Percentiles rank a stretch among this genome's conserved stretches.
phyloP scores from a whole-genome alignment of 192 early-diverging fungal species.

The Geosiphon pyriformis region DNA sequence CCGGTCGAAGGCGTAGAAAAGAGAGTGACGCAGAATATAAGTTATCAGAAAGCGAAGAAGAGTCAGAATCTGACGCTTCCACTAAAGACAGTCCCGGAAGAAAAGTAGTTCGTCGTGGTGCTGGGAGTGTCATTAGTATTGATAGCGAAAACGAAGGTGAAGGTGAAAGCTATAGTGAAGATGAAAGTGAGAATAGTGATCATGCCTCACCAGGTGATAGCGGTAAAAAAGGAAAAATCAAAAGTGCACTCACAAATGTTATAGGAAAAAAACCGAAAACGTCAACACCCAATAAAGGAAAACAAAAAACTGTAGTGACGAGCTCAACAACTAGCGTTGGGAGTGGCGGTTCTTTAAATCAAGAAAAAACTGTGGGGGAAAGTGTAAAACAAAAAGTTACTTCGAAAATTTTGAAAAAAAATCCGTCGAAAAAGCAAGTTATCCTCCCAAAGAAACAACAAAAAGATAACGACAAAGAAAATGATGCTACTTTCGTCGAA shows the following conservation, averaged over 20 bases:
- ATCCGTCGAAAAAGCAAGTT: background rate
- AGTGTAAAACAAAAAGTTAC: background rate
- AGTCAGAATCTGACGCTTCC: background rate
- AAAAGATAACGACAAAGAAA: background rate
- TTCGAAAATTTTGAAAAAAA: constrained; percentile 1
- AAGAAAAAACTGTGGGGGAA: background rate
- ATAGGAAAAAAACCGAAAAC: background rate
- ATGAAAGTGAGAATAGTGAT: background rate
- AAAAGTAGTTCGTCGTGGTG: background rate
- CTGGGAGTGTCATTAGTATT: background rate
- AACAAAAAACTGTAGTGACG: background rate
- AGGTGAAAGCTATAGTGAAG: background rate
- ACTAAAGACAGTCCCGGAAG: background rate
- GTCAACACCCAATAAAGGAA: background rate
- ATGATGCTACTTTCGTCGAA: background rate
- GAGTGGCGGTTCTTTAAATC: background rate
- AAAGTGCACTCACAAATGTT: background rate
- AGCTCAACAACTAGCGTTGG: background rate
- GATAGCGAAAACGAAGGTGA: background rate
- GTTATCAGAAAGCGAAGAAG: background rate
- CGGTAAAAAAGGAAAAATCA: no score
- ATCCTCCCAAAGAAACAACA: background rate
- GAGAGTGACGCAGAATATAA: constrained; percentile 2
- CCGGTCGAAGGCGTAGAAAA: constrained; percentile 10
- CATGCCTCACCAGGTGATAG: background rate